Evolutionary conservation across 2,329 filamentous ascomycete genomes (phyloP), one percentile per base, ranked within the genome.

Genomic region (Colletotrichum liaoningense): DNA sequence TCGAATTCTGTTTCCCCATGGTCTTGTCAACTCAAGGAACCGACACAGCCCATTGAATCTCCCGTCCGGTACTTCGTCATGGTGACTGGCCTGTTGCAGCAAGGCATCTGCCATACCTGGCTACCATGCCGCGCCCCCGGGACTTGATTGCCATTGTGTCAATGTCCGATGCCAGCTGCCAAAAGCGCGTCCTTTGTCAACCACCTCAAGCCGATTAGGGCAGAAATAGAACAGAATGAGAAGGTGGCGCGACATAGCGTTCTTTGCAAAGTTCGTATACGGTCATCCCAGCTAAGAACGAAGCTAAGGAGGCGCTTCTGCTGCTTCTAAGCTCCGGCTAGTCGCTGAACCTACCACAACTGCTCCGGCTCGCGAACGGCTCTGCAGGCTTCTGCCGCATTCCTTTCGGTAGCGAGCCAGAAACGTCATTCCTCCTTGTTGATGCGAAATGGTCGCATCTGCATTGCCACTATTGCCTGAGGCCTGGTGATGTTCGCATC

Each of bases 231-330:
- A 58, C 65, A 63, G 58, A 52, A 56, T 49, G 64, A 57, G 49
- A 22, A 64, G 66, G 49, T 62, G 69, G 69, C 64, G 35, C 28
- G 33, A 49, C 26, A 55, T 67, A 60, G 63, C 63, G 38, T 26
- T 33, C 38, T 55, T 73, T 55, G 55, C 64, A 73, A 64, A 55
- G 35, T 55, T 73, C 60, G 55, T 70, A 73, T 70, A 55, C 49
- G 52, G 30, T n/a, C 28, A 28, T 46, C 26, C 11, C 28, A 24
- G n/a, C 62, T 16, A 38, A 22, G 35, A 28, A 16, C 30, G 42
- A 49, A 26, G 56, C 63, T 35, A 62, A 42, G 46, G 57, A 35
- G 57, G 55, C 56, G 63, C 59, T 52, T 57, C 59, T 28, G 33
- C n/a, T 72, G 64, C 58, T 68, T 58, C 58, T 68, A 62, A 71